Evolutionary conservation across 495 filamentous ascomycete species (phyloP).

Genomic region (Talaromyces adpressus): DNA sequence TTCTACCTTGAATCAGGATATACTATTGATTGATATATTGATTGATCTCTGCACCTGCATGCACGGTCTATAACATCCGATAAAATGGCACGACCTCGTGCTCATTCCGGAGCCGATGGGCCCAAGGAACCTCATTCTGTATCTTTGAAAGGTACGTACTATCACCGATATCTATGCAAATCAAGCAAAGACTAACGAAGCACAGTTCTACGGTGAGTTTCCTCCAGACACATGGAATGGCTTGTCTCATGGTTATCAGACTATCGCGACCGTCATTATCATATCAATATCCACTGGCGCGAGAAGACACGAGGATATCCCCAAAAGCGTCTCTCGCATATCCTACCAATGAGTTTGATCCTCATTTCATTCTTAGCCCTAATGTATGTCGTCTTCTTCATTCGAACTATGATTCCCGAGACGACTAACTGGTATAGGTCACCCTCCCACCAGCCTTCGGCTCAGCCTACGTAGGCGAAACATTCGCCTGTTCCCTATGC

Average conservation of each 20-base stretch:
- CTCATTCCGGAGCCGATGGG: constrained; percentile 44
- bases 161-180: constrained; percentile 6
- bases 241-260: constrained; percentile 16
- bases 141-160: constrained; percentile 67
- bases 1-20: background rate
- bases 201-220: constrained; percentile 43
- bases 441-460: constrained; percentile 92
- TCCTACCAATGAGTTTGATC: constrained; percentile 38
- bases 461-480: constrained; percentile 91
- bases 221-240: background rate
- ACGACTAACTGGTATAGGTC: constrained; percentile 36
- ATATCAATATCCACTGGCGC: constrained; percentile 51
- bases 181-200: constrained; percentile 7
- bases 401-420: background rate
- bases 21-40: background rate
- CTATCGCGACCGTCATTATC: constrained; percentile 51
- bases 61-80: background rate
- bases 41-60: background rate
- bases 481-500: constrained; percentile 88
- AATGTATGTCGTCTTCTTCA: constrained; percentile 32
- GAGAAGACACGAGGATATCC: constrained; percentile 39
- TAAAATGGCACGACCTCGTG: constrained; percentile 37
- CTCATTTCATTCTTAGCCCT: constrained; percentile 53
- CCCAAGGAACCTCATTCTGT: constrained; percentile 77
- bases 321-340: constrained; percentile 45